Percentiles rank a stretch among this genome's conserved stretches.
Conservation (phyloP, 202 grass and related monocot species). For the Elaeis oleifera region DNA sequence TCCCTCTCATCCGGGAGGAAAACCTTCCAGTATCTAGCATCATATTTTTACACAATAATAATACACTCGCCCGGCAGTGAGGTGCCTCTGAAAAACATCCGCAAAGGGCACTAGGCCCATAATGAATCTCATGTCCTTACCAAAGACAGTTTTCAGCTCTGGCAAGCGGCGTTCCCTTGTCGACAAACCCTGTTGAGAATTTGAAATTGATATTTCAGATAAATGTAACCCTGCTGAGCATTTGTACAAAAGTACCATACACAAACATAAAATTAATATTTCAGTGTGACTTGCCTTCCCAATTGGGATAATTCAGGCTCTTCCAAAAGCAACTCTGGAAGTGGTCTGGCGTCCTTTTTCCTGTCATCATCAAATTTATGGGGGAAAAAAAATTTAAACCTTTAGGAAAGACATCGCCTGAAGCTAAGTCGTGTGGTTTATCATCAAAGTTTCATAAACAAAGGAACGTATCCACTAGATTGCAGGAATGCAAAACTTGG, state of each 20-base stretch:
- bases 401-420: no score
- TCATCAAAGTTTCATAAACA: no score
- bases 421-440: no score
- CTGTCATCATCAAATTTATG: slow-evolving; percentile 30
- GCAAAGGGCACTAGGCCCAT: no score
- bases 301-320: slow-evolving; percentile 64
- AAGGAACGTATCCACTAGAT: no score
- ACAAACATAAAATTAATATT: slow-evolving; percentile 7
- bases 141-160: background rate
- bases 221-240: background rate
- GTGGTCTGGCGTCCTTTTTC: slow-evolving; percentile 25
- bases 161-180: background rate
- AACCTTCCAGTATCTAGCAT: no score
- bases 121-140: no score
- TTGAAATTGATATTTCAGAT: background rate
- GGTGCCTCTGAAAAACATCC: no score
- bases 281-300: slow-evolving; percentile 38
- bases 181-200: slow-evolving; percentile 11
- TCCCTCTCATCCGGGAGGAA: no score
- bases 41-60: no score
- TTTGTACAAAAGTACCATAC: background rate
- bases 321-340: slow-evolving; percentile 76
- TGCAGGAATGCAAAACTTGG: slow-evolving; percentile 1
- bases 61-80: no score
- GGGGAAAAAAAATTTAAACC: background rate